Base-by-base conservation (phyloP, 805 yeast species). In the Isabelozyma heimii region DNA sequence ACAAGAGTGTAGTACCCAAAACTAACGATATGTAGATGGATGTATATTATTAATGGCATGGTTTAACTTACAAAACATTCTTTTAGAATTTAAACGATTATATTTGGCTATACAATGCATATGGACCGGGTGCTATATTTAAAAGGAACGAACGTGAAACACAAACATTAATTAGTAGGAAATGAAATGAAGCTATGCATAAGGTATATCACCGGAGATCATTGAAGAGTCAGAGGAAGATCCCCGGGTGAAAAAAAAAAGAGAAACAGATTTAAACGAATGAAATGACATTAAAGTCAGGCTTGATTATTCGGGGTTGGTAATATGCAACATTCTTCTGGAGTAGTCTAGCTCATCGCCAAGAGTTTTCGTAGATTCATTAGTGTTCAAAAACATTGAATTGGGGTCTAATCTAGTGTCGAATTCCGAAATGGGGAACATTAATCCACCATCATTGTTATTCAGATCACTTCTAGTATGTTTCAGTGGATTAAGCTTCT, bases 261-360 rank as follows among this genome's bases (percentile, higher is more conserved):
- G n/a, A 30, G 5, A 10, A 30, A 30, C n/a, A 30, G 35, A 30
- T 30, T 20, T 5, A 20, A 30, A 13, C 35, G 35, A 30, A 30
- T 9, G 35, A 30, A 30, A 30, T 6, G 10, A 10, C 5, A 4
- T 10, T 30, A 10, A 30, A 13, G 35, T 30, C n/a, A 30, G 16
- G 10, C 8, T n/a, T 9, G 33, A 17, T 28, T 10, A 39, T 38
- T 59, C 56, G 6, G 68, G 68, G 47, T 66, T 66, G 39, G 64
- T 57, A 40, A 66, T 55, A 44, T 58, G 58, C 49, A 66, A 52
- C 37, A 63, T 58, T 44, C 66, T 62, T 45, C 75, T 53, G 15
- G 70, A 65, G 50, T 69, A 70, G 51, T 70, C 75, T 9, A 54
- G 47, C 37, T 68, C 68, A 49, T 70, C 75, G 13, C 58, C 66